Conservation (phyloP, 768 basidiomycete genomes). For the Rhodotorula kratochvilovae region DNA sequence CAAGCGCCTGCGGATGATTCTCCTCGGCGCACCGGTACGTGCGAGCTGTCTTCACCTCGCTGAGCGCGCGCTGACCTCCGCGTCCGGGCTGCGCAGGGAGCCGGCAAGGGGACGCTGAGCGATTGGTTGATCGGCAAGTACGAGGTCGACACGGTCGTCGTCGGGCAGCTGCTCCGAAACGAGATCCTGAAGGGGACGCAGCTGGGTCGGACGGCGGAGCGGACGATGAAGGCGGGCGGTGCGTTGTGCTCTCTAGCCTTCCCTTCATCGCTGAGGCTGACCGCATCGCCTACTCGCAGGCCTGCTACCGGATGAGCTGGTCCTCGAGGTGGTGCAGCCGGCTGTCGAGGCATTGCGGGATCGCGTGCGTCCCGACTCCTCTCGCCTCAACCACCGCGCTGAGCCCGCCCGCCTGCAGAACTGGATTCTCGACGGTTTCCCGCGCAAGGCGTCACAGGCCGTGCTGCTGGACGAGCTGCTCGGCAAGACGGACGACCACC, state of each 20-base stretch:
- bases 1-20: constrained; percentile 34
- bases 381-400: constrained; percentile 25
- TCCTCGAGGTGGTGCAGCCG: constrained; percentile 69
- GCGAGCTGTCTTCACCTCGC: not conserved
- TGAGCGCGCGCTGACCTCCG: not conserved
- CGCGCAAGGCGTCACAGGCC: constrained; percentile 80
- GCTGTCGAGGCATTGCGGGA: constrained; percentile 60
- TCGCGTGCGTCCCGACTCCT: constrained; percentile 9
- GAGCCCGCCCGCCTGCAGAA: constrained; percentile 53
- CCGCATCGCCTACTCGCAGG: not conserved
- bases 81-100: constrained; percentile 37
- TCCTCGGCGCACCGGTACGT: constrained; percentile 38
- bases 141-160: constrained; percentile 69
- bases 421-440: constrained; percentile 91
- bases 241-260: not conserved
- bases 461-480: constrained; percentile 71
- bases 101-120: constrained; percentile 68
- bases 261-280: not conserved
- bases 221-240: constrained; percentile 71
- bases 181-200: constrained; percentile 74
- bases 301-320: constrained; percentile 70
- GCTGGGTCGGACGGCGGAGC: constrained; percentile 68
- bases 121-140: constrained; percentile 72
- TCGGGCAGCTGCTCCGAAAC: constrained; percentile 77
- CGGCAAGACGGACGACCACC: constrained; percentile 54